Evolutionary conservation across 257 asterid species (phyloP), one percentile per base, ranked within the genome.

Genomic region (Jaltomata sinuosa): DNA sequence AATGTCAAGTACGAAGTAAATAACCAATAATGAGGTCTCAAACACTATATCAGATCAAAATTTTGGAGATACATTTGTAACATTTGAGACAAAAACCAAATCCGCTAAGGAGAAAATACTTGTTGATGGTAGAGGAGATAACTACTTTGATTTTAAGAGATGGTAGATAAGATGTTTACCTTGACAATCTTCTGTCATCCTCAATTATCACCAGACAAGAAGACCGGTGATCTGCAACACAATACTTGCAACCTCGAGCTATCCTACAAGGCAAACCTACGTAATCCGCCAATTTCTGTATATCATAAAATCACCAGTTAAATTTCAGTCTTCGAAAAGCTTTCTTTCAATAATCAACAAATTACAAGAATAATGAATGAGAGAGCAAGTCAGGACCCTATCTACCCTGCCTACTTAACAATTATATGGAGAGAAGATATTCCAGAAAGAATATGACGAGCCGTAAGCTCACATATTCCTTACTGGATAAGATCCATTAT

Each of bases 241-340:
- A 97, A 78, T 95, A 95, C 86, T 92, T 93, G 92, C 99, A 97
- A 83, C 99, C 97, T 84, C 95, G 93, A 88, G 97, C 99, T 65
- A 97, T 94, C 89, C 98, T 94, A 88, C 99, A 97, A 68, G 98
- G 99, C 91, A 97, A 90, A 69, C 99, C 99, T 84, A 97, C 96
- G 45, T 94, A 92, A 85, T 97, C 98, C 32, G 99, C 99, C 90
- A 97, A 91, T 90, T 90, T 95, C 99, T 95, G 97, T 84, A 88
- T 55, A 86, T 57, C 85, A 80, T 86, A 83, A 71, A 64, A 79
- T 74, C 53, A 15, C 19, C 1, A 8, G 59, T 71, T 53, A 88
- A 82, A 40, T 71, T 72, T 25, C 16, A 9, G 40, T 74, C 12
- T 74, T 45, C 40, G 3, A 29, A 25, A 74, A 74, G 59, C 81